phyloP scores from a whole-genome alignment of 208 protist genomes.

The Leishmania arabica region DNA sequence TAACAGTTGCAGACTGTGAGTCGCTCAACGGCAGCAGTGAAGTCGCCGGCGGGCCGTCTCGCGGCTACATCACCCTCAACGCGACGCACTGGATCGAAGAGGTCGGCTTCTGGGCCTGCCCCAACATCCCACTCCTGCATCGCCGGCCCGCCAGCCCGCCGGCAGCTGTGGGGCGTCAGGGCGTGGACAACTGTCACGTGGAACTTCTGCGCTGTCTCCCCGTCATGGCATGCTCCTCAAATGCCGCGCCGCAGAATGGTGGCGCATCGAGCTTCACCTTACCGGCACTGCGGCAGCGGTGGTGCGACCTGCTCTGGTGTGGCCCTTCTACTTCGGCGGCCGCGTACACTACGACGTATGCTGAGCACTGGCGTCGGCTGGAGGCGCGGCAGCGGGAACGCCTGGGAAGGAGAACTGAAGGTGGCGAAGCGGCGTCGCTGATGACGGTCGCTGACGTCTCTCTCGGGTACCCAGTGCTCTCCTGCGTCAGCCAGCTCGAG shows the following conservation, averaged over 20 bases:
- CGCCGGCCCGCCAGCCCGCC: neutral
- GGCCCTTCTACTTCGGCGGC: slow-evolving; percentile 6
- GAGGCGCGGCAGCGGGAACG: neutral
- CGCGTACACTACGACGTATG: slow-evolving; percentile 14
- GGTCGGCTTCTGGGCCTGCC: slow-evolving; percentile 82
- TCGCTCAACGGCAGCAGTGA: neutral
- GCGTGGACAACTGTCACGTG: neutral
- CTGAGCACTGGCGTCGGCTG: slow-evolving; percentile 20
- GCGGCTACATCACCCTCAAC: slow-evolving; percentile 47
- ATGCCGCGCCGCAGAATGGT: neutral
- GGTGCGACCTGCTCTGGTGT: neutral
- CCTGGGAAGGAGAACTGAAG: neutral
- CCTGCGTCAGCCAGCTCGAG: neutral
- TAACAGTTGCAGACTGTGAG: slow-evolving; percentile 33
- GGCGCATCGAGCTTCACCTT: neutral
- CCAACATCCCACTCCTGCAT: slow-evolving; percentile 58
- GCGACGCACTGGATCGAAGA: slow-evolving; percentile 77
- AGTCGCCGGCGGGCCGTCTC: too few species aligned
- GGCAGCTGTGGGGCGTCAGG: neutral
- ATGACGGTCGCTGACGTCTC: slow-evolving; percentile 20
- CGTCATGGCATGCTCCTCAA: neutral
- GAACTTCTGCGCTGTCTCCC: neutral
- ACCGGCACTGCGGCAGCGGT: neutral
- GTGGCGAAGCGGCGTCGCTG: neutral
- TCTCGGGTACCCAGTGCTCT: slow-evolving; percentile 27